phyloP scores from a whole-genome alignment of 805 yeast species.

The Saturnispora hagleri region DNA sequence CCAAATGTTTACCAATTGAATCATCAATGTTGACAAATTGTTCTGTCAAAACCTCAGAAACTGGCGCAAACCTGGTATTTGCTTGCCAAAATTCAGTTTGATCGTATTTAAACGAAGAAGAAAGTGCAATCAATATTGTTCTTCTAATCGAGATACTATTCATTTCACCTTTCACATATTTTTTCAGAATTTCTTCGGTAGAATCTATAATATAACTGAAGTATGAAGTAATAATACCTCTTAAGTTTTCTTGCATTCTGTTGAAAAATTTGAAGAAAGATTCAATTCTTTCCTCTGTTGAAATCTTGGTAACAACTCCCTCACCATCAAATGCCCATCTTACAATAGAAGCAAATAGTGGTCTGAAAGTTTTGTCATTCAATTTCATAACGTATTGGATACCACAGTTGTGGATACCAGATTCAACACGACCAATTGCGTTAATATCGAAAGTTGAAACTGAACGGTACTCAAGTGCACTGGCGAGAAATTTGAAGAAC shows the following conservation, averaged over 20 bases:
- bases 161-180: slow-evolving; percentile 36
- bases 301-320: slow-evolving; percentile 39
- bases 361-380: slow-evolving; percentile 90
- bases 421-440: slow-evolving; percentile 73
- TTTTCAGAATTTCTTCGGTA: slow-evolving; percentile 46
- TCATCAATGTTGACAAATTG: slow-evolving; percentile 67
- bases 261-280: slow-evolving; percentile 83
- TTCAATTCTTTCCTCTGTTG: slow-evolving; percentile 48
- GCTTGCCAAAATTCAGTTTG: slow-evolving; percentile 94
- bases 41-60: slow-evolving; percentile 50
- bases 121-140: slow-evolving; percentile 60
- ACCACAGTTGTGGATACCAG: slow-evolving; percentile 63
- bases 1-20: slow-evolving; percentile 68
- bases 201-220: slow-evolving; percentile 78
- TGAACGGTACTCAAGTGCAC: slow-evolving; percentile 63
- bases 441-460: slow-evolving; percentile 53
- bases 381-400: slow-evolving; percentile 76
- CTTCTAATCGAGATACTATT: slow-evolving; percentile 54
- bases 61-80: slow-evolving; percentile 69
- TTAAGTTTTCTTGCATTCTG: slow-evolving; percentile 73
- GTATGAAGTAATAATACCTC: slow-evolving; percentile 81
- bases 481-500: slow-evolving; percentile 60
- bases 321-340: slow-evolving; percentile 92
- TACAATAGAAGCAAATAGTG: slow-evolving; percentile 75
- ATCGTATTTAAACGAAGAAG: slow-evolving; percentile 78